Evolutionary conservation across 2,329 filamentous ascomycete species (phyloP), one percentile per base, ranked within the genome.

Genomic region (Aschersonia sp.): DNA sequence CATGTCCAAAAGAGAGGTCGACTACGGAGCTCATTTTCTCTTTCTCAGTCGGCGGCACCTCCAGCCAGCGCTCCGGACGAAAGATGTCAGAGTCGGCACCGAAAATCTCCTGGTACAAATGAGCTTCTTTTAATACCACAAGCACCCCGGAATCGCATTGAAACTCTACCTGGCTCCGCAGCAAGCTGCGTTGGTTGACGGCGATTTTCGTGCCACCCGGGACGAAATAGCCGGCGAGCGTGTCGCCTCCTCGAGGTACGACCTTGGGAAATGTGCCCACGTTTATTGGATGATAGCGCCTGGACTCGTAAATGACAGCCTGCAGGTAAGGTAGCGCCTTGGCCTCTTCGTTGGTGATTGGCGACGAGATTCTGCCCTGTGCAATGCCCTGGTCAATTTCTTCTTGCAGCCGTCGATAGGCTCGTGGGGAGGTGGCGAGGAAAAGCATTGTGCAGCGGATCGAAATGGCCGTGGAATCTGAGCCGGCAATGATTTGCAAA

Each of bases 381-480:
- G 50, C 43, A 4, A 43, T 49, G 31, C 47, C 50, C 5, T 52
- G 43, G 30, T 50, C 52, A 32, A 54, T 59, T 37, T 55, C 59
- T 41, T 35, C 30, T 5, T 68, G 66, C 0, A 81, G 60, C 58
- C 65, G 68, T 4, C 52, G 47, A 50, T 71, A 66, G 0, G 74
- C 66, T 1, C 60, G 62, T 0, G 72, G 70, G 30, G 66, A 70
- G 11, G 68, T 72, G 32, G 71, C 66, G 47, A 79, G 55, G 54
- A 73, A 67, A 31, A 79, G 65, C 47, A 79, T 52, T 2, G 68
- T 74, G 31, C 68, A 64, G 2, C 76, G 70, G 12, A 80, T 67
- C 3, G 69, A 68, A 0, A 71, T 74, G 1, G 76, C 73, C 0
- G 74, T 76, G 4, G 73, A 77, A 50, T 80, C 76, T 1, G 73